Evolutionary conservation across 345 rosid genomes (phyloP), one percentile per base, ranked within the genome.

Genomic region (Heritiera littoralis): DNA sequence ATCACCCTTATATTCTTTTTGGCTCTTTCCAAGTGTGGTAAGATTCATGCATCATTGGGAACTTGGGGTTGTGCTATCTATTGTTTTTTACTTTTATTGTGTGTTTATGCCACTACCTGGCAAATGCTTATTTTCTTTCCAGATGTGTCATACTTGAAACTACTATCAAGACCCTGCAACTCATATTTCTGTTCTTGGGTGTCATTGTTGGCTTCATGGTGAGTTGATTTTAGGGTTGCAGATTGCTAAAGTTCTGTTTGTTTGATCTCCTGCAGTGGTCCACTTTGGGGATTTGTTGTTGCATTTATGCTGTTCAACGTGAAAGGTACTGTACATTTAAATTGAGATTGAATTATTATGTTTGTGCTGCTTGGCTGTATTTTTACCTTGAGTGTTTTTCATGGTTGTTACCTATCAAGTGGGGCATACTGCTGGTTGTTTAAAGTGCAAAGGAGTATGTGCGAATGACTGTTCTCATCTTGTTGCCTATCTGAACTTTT

Each of bases 221-320:
- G 43, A 18, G 49, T 67, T 7, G 6, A 40, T 28, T 46, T 38
- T 46, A 52, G 52, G 71, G 59, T 40, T 77, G 79, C 78, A 49
- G 71, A 59, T 45, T 79, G 81, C 81, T 84, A 30, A 72, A 54
- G 55, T 7, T 41, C 73, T 51, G 13, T 74, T 64, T 70, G 71
- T 83, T 70, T 61, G 74, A 78, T 81, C 64, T 79, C 74, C 82
- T 90, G 88, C 92, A 96, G 99, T 78, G 95, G 88, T 59, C 94
- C 89, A 6, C 86, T 96, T 66, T 96, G 99, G 99, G 97, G 98
- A 74, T 96, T 94, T 43, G 99, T 96, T 61, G 97, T 96, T 74
- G 94, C 89, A 66, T 92, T 94, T 89, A 96, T 96, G 97, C 90
- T 96, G 81, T 94, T 90, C 77, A 96, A 96, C 80, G 83, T 96